Base-by-base conservation (phyloP, 2,329 filamentous ascomycete genomes). In the Biscogniauxia mediterranea region DNA sequence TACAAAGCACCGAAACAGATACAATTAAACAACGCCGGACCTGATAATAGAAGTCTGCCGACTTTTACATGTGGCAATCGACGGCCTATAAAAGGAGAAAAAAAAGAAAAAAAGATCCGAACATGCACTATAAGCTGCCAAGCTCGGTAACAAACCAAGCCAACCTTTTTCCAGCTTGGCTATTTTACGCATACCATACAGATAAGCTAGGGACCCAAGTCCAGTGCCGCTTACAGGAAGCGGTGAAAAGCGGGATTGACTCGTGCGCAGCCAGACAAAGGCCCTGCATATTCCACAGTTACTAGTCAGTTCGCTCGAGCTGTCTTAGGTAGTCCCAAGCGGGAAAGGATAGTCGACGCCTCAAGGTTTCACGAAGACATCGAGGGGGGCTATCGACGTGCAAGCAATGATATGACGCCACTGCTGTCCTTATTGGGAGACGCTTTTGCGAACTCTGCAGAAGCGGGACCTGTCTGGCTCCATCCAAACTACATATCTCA, bases 221-320 rank as follows among this genome's bases (percentile, higher is more conserved):
- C 28, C 26, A 42, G 57, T 54, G 55, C 59, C 58, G 23, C 52
- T 32, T 58, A 54, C 25, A 50, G 52, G 26, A 57, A 52, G 62
- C 60, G 62, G 64, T 66, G 62, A 64, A 64, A 64, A 46, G 38
- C 38, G 38, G 60, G 60, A 23, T 61, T 64, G 64, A 66, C 64
- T 66, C 58, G 60, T 55, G 38, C 51, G n/a, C 52, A 50, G 21
- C 42, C 21, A 54, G 59, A 56, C 26, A 57, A 57, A 28, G 55
- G 25, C n/a, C 52, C 52, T 57, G 46, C 49, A 52, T 11, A 46
- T 59, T 53, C 50, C 52, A 2, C 28, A 32, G 28, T 32, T 46
- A n/a, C n/a, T n/a, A 46, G 38, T 46, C 38, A 4, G 38, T n/a
- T 46, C 13, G 38, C 17, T 17, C 38, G 3, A 46, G 38, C 38